Percentiles rank a stretch among this genome's conserved stretches.
phyloP scores from a whole-genome alignment of 2,329 filamentous ascomycete species.

The Ophiocordyceps camponoti-leonardi region DNA sequence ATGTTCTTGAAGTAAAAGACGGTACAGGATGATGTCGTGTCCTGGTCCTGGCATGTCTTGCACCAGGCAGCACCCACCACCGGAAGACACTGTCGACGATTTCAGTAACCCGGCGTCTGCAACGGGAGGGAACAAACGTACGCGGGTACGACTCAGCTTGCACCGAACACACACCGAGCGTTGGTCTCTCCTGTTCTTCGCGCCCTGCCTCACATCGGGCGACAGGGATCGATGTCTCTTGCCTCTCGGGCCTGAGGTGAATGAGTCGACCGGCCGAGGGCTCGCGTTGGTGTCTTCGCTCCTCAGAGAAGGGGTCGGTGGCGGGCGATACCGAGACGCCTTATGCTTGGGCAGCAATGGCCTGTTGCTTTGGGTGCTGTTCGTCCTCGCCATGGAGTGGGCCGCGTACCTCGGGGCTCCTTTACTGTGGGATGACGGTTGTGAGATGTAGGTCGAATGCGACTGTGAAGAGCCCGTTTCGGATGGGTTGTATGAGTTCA shows the following conservation, averaged over 20 bases:
- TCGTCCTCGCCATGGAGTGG: neutral
- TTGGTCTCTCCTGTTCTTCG: neutral
- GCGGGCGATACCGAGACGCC: neutral
- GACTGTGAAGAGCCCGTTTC: neutral
- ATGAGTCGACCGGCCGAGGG: neutral
- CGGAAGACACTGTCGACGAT: neutral
- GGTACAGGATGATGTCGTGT: neutral
- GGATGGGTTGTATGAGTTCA: neutral
- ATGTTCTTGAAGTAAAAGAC: neutral
- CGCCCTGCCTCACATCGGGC: neutral
- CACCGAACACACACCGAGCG: neutral
- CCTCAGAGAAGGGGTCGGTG: neutral
- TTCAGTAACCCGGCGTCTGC: neutral
- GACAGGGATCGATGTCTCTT: neutral
- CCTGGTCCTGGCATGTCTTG: neutral
- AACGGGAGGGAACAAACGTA: neutral
- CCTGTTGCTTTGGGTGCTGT: neutral
- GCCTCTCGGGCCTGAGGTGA: neutral
- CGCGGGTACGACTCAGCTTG: neutral
- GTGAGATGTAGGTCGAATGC: neutral
- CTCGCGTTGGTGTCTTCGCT: neutral
- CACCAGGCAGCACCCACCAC: neutral
- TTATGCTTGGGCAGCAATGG: neutral
- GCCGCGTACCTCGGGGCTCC: neutral
- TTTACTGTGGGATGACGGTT: neutral